These are phyloP conservation scores for Chaetomidium leptoderma DNA, from an alignment of 495 filamentous ascomycete genomes.

Conservation along the genomic window DNA sequence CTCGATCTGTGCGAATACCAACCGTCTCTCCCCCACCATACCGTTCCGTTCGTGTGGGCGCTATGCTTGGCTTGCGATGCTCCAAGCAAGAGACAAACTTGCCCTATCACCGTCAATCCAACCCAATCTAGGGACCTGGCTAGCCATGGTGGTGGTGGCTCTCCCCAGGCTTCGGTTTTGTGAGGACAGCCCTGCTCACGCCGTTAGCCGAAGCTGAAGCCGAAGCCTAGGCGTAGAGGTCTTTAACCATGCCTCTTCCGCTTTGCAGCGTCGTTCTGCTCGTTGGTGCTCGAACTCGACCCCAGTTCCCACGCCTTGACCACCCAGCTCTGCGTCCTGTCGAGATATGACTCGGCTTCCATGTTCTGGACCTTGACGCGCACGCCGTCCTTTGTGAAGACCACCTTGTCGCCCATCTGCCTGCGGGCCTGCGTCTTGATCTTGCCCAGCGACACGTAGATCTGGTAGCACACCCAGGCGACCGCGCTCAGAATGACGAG, in stretches of 20 bases:
- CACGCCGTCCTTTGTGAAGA: slow-evolving; percentile 78
- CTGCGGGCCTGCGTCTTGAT: slow-evolving; percentile 63
- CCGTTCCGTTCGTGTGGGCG: too few species aligned
- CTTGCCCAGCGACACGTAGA: slow-evolving; percentile 65
- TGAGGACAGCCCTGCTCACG: slow-evolving; percentile 6
- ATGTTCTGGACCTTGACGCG: slow-evolving; percentile 75
- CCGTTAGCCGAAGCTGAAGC: not conserved
- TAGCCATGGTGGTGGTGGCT: not conserved
- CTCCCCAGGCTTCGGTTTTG: slow-evolving; percentile 4
- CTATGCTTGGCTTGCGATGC: too few species aligned
- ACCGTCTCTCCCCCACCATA: too few species aligned
- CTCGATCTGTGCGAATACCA: too few species aligned
- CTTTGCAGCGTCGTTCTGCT: slow-evolving; percentile 37
- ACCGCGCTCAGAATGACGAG: slow-evolving; percentile 57
- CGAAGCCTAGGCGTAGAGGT: not conserved
- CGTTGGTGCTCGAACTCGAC: slow-evolving; percentile 24
- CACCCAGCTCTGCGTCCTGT: slow-evolving; percentile 74
- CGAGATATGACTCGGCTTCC: slow-evolving; percentile 71
- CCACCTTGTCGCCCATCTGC: slow-evolving; percentile 78
- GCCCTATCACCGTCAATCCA: too few species aligned
- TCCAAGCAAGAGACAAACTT: too few species aligned
- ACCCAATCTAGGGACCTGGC: too few species aligned
- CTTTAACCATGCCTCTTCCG: slow-evolving; percentile 23
- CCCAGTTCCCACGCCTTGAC: slow-evolving; percentile 74
- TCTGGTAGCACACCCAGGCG: slow-evolving; percentile 66